Evolutionary conservation across 495 filamentous ascomycete genomes (phyloP).

Genomic region (Penicillium angulare): DNA sequence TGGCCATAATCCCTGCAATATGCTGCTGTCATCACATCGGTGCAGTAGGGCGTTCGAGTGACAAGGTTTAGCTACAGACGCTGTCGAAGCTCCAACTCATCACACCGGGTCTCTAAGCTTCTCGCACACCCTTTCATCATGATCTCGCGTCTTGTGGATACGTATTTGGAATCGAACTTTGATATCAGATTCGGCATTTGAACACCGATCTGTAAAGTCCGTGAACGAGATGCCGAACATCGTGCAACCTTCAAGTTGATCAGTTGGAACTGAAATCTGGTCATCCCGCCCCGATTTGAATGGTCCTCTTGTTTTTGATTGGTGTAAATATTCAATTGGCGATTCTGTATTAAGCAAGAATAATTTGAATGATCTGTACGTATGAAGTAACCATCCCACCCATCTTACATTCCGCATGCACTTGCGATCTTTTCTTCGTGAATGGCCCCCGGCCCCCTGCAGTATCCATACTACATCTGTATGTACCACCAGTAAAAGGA

Average conservation of each 20-base stretch:
- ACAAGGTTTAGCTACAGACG: background rate
- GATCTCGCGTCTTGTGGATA: background rate
- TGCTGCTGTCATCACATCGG: conserved; percentile 6
- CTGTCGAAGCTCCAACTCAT: background rate
- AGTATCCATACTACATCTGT: background rate
- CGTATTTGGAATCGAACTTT: background rate
- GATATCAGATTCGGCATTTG: background rate
- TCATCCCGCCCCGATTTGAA: background rate
- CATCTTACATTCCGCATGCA: no score
- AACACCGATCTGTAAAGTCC: background rate
- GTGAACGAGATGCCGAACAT: background rate
- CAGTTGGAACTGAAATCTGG: conserved; percentile 2
- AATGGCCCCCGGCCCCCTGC: background rate
- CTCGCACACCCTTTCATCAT: background rate
- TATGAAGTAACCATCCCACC: no score
- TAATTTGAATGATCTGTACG: no score
- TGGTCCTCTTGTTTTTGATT: background rate
- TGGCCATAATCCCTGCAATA: background rate
- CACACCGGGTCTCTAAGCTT: background rate
- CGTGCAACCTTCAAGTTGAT: background rate
- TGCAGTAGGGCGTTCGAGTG: background rate
- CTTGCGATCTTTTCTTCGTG: background rate
- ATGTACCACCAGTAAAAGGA: background rate
- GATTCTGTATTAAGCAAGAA: no score
- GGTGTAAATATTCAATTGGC: no score